A percentile compares a stretch with the other conserved stretches of the same genome.
Evolutionary conservation across 129 eudicot species (phyloP).

Genomic region (Artemisia argyi): DNA sequence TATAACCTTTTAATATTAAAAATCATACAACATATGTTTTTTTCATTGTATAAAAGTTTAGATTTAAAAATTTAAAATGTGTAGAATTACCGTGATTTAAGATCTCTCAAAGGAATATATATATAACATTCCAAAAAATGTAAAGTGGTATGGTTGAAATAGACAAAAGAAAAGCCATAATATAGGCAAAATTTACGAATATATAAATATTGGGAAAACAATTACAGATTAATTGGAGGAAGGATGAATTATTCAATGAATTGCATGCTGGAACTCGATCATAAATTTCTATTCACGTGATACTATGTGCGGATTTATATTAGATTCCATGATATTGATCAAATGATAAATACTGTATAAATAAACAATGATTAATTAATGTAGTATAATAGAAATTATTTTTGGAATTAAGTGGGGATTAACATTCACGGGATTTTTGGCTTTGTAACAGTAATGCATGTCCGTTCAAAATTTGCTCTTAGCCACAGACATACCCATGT

Average conservation of each 20-base stretch:
- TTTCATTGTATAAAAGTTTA: too few species aligned
- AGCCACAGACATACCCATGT: conserved; percentile 35
- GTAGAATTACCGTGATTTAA: background rate
- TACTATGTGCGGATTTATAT: background rate
- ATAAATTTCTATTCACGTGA: conserved; percentile 8
- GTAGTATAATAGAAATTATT: background rate
- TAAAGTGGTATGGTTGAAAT: background rate
- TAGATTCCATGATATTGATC: background rate
- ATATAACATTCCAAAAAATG: background rate
- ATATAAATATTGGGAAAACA: background rate
- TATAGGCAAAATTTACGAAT: background rate
- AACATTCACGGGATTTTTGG: conserved; percentile 42
- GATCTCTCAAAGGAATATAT: background rate
- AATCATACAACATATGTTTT: too few species aligned
- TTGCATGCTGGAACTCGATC: background rate
- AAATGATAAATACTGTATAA: background rate
- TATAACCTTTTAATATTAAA: too few species aligned
- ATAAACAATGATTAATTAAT: background rate
- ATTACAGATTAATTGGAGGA: background rate
- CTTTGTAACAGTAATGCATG: conserved; percentile 27
- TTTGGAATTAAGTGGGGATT: background rate
- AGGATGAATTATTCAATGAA: background rate
- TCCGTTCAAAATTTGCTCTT: conserved; percentile 20
- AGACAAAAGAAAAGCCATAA: conserved; percentile 12
- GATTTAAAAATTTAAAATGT: background rate